phyloP scores from a whole-genome alignment of 2,329 filamentous ascomycete genomes.

The Botryotinia globosa region DNA sequence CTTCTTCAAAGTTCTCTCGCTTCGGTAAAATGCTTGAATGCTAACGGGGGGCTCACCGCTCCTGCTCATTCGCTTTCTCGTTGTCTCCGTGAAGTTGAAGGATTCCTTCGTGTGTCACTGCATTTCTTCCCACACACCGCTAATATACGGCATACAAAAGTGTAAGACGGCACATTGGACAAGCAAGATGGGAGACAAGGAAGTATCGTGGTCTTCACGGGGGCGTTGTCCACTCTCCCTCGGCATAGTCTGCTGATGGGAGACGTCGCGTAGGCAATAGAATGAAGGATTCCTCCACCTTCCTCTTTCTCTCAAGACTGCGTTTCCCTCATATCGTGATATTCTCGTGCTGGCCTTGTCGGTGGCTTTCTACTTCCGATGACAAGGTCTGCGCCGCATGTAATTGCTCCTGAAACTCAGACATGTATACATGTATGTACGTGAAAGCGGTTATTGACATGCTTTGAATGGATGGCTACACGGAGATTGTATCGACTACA shows the following conservation, averaged over 20 bases:
- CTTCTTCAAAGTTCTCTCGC: background rate
- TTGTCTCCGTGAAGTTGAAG: background rate
- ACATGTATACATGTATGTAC: conserved; percentile 2
- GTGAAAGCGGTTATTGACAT: conserved; percentile 4
- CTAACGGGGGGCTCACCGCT: conserved; percentile 13
- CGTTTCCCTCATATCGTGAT: background rate
- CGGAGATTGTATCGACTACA: conserved; percentile 11
- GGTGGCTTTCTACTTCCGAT: background rate
- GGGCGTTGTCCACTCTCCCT: background rate
- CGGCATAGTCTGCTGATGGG: conserved; percentile 17
- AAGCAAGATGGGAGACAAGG: background rate
- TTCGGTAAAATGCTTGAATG: background rate
- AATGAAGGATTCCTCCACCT: conserved; percentile 12
- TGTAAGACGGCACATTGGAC: conserved; percentile 19
- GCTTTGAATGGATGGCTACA: conserved; percentile 1
- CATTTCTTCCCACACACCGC: background rate
- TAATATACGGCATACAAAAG: conserved; percentile 18
- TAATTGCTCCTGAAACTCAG: background rate
- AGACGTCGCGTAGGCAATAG: background rate
- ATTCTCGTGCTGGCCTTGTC: background rate
- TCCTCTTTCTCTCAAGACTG: conserved; percentile 10
- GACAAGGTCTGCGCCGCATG: background rate
- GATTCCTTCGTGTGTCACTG: conserved; percentile 17
- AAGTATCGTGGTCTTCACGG: background rate
- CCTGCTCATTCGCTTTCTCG: background rate